These are phyloP conservation scores for Magnusiomyces tetraspermus DNA, from an alignment of 1,139 yeast genomes.

Conservation along the genomic window DNA sequence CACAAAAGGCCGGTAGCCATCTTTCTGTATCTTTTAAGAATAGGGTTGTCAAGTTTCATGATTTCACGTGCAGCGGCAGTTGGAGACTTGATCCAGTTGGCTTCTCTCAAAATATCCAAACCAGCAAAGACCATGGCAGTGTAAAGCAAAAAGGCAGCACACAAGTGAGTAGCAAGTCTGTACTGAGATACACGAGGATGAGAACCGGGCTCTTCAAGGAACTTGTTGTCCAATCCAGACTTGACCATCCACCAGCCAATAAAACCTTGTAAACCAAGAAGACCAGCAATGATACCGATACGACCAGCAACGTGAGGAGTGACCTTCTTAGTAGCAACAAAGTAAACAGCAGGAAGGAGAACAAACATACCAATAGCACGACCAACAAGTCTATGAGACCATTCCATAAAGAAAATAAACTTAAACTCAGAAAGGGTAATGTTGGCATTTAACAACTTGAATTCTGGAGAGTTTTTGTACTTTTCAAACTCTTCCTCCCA, in stretches of 20 bases:
- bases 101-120: slow-evolving; percentile 68
- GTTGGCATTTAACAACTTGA: slow-evolving; percentile 77
- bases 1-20: slow-evolving; percentile 48
- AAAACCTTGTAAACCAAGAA: slow-evolving; percentile 87
- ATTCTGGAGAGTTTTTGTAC: slow-evolving; percentile 84
- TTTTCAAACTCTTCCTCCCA: slow-evolving; percentile 81
- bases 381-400: slow-evolving; percentile 93
- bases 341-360: slow-evolving; percentile 76
- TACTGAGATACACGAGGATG: slow-evolving; percentile 93
- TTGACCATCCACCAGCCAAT: slow-evolving; percentile 99
- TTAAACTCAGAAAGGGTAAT: slow-evolving; percentile 89
- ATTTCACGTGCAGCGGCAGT: slow-evolving; percentile 42
- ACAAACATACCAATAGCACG: slow-evolving; percentile 79
- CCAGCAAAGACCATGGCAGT: slow-evolving; percentile 89
- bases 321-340: slow-evolving; percentile 58
- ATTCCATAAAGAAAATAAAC: slow-evolving; percentile 93
- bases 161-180: slow-evolving; percentile 85
- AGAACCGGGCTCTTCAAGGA: slow-evolving; percentile 68
- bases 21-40: slow-evolving; percentile 47
- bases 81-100: slow-evolving; percentile 58
- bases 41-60: slow-evolving; percentile 49
- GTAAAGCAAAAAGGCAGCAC: slow-evolving; percentile 84
- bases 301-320: slow-evolving; percentile 60
- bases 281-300: slow-evolving; percentile 59
- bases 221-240: slow-evolving; percentile 81